Conservation (phyloP, 495 filamentous ascomycete genomes). For the Chaetomium tenue region DNA sequence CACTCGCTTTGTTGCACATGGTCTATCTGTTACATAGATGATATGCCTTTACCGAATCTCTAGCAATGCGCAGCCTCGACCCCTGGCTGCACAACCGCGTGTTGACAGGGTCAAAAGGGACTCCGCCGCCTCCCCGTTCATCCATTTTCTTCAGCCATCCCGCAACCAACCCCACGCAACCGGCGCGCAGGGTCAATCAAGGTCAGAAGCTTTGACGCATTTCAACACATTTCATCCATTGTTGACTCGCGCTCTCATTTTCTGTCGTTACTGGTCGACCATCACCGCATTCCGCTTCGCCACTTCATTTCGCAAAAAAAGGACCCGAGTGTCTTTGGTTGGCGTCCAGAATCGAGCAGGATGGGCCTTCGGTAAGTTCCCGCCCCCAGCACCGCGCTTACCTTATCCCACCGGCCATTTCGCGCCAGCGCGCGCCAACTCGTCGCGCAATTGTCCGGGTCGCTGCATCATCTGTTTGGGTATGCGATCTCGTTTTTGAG, state of each 20-base stretch:
- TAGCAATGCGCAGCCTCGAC: not conserved
- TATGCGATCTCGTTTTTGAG: not conserved
- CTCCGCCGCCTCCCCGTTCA: conserved; percentile 28
- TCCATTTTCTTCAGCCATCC: conserved; percentile 31
- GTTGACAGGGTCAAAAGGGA: conserved; percentile 27
- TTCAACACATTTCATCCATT: conserved; percentile 33
- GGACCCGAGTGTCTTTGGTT: not conserved
- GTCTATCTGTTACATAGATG: not conserved
- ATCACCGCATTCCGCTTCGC: conserved; percentile 29
- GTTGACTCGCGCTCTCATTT: conserved; percentile 29
- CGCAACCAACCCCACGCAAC: conserved; percentile 35
- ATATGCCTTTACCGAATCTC: not conserved
- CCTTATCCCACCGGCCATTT: conserved; percentile 22
- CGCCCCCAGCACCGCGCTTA: conserved; percentile 30
- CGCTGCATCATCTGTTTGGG: not conserved
- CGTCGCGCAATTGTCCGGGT: conserved; percentile 4
- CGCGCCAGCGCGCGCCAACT: conserved; percentile 20
- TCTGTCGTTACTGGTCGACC: conserved; percentile 18
- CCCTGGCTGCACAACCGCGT: not conserved
- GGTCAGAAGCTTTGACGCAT: conserved; percentile 33
- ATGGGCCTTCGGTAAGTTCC: conserved; percentile 82
- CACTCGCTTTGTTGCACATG: conserved; percentile 10
- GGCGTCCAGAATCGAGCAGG: conserved; percentile 28
- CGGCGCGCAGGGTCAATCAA: conserved; percentile 29
- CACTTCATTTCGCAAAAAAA: conserved; percentile 8